Evolutionary conservation across 768 basidiomycete species (phyloP).

Genomic region (Clitopilus passeckerianus): DNA sequence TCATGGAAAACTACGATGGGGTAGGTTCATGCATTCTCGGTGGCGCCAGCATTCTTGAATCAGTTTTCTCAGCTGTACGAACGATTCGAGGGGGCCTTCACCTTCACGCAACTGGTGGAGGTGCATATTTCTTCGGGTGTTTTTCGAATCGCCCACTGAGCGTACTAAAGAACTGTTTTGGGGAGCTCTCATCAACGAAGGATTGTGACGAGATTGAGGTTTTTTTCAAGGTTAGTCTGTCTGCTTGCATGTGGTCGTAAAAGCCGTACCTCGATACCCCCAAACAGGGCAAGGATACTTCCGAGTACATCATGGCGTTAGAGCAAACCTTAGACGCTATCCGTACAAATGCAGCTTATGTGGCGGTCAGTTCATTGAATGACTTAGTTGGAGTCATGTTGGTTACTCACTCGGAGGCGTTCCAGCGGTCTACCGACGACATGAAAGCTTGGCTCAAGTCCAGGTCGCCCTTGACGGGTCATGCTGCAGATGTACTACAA

Average conservation of each 20-base stretch:
- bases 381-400: not conserved
- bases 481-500: no score
- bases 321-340: constrained; percentile 69
- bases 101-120: constrained; percentile 45
- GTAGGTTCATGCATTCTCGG: constrained; percentile 30
- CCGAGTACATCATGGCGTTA: constrained; percentile 61
- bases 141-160: not conserved
- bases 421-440: constrained; percentile 55
- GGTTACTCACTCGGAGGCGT: not conserved
- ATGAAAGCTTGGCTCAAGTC: constrained; percentile 46
- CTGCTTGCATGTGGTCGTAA: constrained; percentile 4
- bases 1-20: constrained; percentile 65
- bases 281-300: constrained; percentile 56
- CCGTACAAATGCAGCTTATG: constrained; percentile 51
- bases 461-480: constrained; percentile 2
- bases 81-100: constrained; percentile 68
- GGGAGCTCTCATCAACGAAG: constrained; percentile 50
- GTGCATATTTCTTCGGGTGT: constrained; percentile 29
- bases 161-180: constrained; percentile 11
- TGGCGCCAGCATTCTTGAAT: not conserved
- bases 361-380: constrained; percentile 19
- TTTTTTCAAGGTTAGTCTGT: constrained; percentile 66
- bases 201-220: constrained; percentile 58
- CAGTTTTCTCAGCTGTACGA: constrained; percentile 43
- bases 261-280: constrained; percentile 11